Base-by-base conservation (phyloP, 495 filamentous ascomycete genomes). In the Gamarada debralockiae region DNA sequence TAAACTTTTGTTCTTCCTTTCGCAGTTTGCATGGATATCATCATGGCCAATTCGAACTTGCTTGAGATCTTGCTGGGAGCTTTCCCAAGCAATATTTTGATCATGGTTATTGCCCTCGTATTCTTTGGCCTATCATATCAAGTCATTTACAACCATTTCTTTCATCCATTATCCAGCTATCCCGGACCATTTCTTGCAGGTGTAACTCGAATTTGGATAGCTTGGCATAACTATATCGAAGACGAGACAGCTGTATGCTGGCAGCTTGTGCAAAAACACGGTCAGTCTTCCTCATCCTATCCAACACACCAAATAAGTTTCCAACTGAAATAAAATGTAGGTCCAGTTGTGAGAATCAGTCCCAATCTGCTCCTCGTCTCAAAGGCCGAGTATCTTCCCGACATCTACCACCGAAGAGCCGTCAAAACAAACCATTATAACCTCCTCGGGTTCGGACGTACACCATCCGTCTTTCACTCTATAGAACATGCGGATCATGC, bases 351-450 rank as follows among this genome's bases (percentile, higher is more conserved):
- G 24, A 31, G 48, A 10, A 50, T 50, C 20, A 14, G 33, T 9
- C 70, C 68, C 17, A 69, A 58, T 17, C 39, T 69, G 40, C 57
- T 72, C 8, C 63, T 70, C 13, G 61, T 69, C 21, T 56, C 57
- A 45, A 53, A 64, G 43, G 56, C 60, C 9, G 62, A 52, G 21
- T 57, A 60, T 34, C 68, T 80, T n/a, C 76, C 77, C 0, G 65
- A 74, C 6, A 64, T 80, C 31, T 81, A 80, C 62, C 72, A 79
- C 53, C 71, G 74, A 48, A 69, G 74, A 55, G 77, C 72, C 12
- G 76, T 80, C 64, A 83, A 82, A 50, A 74, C 75, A 1, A 69
- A 71, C 3, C 73, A 78, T 50, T 80, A 80, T 46, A 75, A 73
- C 39, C 73, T 75, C 1, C 74, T 73, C 13, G 67, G 69, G 4